Conservation (phyloP, 768 basidiomycete species). For the Termitomyces eurrhizus region DNA sequence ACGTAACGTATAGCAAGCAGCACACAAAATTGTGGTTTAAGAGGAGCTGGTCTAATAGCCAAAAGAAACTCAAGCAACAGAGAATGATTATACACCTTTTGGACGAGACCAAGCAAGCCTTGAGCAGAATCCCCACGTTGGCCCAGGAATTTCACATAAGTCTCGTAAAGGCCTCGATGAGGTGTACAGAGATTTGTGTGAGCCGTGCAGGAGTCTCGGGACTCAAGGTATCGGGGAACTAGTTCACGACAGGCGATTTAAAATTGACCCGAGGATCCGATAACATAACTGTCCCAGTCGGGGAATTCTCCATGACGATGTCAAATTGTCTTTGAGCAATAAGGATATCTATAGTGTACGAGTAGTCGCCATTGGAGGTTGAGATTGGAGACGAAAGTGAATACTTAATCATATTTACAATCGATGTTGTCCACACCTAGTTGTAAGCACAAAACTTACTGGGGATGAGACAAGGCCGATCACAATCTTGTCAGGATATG, state of each 20-base stretch:
- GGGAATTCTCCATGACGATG: too few relatives aligned
- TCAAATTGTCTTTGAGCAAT: too few relatives aligned
- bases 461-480: neutral
- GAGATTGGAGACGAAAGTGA: neutral
- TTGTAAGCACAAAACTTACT: neutral
- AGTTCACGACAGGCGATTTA: neutral
- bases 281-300: neutral
- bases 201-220: slow-evolving; percentile 3
- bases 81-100: slow-evolving; percentile 14
- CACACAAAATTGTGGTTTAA: slow-evolving; percentile 4
- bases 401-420: neutral
- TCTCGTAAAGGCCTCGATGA: slow-evolving; percentile 12
- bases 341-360: too few relatives aligned
- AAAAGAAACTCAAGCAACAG: neutral
- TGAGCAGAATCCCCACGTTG: slow-evolving; percentile 13
- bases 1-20: slow-evolving; percentile 6
- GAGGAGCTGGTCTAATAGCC: slow-evolving; percentile 17
- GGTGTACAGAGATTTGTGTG: slow-evolving; percentile 5
- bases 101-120: slow-evolving; percentile 19
- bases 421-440: neutral
- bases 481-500: neutral
- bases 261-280: neutral
- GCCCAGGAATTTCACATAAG: slow-evolving; percentile 15
- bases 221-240: too few relatives aligned
- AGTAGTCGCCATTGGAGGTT: neutral